Evolutionary conservation across 2,329 filamentous ascomycete species (phyloP).

Genomic region (Aureobasidium pullulans): DNA sequence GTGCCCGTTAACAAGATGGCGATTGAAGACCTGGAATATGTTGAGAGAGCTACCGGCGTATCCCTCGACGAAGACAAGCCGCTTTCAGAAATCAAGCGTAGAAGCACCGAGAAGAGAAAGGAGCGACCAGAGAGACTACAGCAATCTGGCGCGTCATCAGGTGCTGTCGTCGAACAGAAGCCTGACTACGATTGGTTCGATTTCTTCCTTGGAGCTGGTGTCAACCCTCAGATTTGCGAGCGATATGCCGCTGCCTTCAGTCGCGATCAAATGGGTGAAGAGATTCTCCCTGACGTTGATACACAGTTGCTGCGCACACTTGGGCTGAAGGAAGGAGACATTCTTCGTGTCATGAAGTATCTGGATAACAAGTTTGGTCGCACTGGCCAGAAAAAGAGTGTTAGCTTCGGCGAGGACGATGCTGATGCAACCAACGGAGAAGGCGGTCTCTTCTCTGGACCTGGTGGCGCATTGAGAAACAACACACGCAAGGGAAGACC

Average conservation of each 20-base stretch:
- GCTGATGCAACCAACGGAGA: constrained; percentile 42
- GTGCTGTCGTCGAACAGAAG: constrained; percentile 59
- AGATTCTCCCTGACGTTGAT: constrained; percentile 82
- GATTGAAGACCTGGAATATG: constrained; percentile 86
- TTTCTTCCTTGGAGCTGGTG: constrained; percentile 89
- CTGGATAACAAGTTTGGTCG: constrained; percentile 75
- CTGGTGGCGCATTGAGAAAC: constrained; percentile 83
- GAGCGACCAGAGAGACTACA: constrained; percentile 29
- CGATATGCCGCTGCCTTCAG: constrained; percentile 84
- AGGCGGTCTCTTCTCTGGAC: constrained; percentile 83
- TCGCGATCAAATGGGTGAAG: constrained; percentile 93
- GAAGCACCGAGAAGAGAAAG: constrained; percentile 43
- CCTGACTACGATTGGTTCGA: constrained; percentile 97
- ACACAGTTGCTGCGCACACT: constrained; percentile 74
- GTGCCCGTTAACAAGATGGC: constrained; percentile 96
- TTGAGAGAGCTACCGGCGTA: constrained; percentile 78
- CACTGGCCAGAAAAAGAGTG: constrained; percentile 29
- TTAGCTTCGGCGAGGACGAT: constrained; percentile 49
- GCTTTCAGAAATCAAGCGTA: constrained; percentile 67
- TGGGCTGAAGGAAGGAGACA: constrained; percentile 93
- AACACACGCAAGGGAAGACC: constrained; percentile 91
- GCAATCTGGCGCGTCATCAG: constrained; percentile 32
- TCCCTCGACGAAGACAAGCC: constrained; percentile 91
- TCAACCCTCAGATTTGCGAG: constrained; percentile 87
- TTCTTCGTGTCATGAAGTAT: constrained; percentile 86